Evolutionary conservation across 495 filamentous ascomycete species (phyloP).

Genomic region (Bacidia gigantensis): DNA sequence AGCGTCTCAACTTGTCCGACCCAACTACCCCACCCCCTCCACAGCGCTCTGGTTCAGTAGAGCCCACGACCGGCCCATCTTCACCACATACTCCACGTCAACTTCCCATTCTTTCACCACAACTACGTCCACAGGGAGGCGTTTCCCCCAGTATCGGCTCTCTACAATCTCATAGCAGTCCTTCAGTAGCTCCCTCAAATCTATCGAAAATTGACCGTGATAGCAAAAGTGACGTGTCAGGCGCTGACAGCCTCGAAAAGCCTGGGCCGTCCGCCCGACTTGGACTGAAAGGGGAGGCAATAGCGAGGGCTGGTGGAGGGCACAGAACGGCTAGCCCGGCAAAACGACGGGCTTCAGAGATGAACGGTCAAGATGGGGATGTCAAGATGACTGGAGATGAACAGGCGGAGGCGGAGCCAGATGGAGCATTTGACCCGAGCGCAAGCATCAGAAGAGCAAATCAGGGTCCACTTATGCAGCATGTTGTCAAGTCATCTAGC

Average conservation of each 20-base stretch:
- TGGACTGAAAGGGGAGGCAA: constrained; percentile 5
- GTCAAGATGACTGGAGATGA: constrained; percentile 7
- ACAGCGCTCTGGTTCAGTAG: constrained; percentile 1
- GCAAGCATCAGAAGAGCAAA: background rate
- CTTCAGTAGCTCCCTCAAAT: constrained; percentile 59
- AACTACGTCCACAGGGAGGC: constrained; percentile 8
- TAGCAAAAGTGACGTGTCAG: constrained; percentile 35
- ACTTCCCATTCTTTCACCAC: constrained; percentile 9
- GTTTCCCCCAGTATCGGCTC: constrained; percentile 17
- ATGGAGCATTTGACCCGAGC: background rate
- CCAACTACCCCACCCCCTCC: background rate
- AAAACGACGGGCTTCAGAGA: constrained; percentile 20
- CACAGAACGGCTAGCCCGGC: constrained; percentile 16
- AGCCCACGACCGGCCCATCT: constrained; percentile 1
- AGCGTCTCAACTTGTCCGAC: background rate
- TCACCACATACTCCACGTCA: constrained; percentile 10
- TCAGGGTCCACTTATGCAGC: constrained; percentile 8
- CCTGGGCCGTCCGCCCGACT: constrained; percentile 8
- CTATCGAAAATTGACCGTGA: constrained; percentile 55
- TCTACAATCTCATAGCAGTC: constrained; percentile 33
- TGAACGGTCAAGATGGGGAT: constrained; percentile 17
- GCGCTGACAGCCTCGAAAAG: constrained; percentile 15
- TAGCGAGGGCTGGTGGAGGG: constrained; percentile 12
- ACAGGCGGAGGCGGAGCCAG: background rate
- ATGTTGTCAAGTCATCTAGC: constrained; percentile 20